phyloP scores from a whole-genome alignment of 352 stramenopile genomes.

The Phytophthora cajani region DNA sequence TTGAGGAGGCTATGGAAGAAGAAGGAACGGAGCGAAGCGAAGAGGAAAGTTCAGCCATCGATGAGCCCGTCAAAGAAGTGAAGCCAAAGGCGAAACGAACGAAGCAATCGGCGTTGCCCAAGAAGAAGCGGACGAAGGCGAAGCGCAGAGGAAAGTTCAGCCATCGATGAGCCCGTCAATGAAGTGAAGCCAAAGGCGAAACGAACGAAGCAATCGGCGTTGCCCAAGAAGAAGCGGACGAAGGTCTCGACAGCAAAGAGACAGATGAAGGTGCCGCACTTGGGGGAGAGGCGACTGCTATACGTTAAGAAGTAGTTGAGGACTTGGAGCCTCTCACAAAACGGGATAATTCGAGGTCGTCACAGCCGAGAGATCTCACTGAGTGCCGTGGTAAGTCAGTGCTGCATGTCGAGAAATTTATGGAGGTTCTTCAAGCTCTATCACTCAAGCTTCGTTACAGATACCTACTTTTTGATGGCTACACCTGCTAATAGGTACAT shows the following conservation, averaged over 20 bases:
- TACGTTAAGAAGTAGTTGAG: conserved; percentile 14
- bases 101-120: not conserved
- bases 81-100: not conserved
- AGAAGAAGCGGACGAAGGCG: conserved; percentile 8
- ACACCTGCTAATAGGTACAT: not conserved
- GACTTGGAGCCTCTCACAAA: not conserved
- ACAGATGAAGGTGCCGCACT: not conserved
- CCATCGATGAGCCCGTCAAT: not conserved
- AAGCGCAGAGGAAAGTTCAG: not conserved
- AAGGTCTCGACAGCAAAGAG: conserved; percentile 10
- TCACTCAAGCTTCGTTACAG: too few relatives aligned
- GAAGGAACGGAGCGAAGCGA: not conserved
- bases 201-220: conserved; percentile 1
- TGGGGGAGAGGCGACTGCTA: conserved; percentile 12
- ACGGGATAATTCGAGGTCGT: not conserved
- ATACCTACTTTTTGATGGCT: not conserved
- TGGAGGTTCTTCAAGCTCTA: not conserved
- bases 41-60: not conserved
- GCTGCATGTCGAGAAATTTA: not conserved
- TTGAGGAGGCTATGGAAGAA: not conserved
- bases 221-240: conserved; percentile 4
- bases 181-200: not conserved
- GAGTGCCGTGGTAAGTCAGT: not conserved
- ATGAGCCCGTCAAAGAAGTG: not conserved
- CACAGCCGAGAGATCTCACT: not conserved